Evolutionary conservation across 371 early-diverging fungal genomes (phyloP), one percentile per base, ranked within the genome.

Genomic region (Mucor lusitanicus): DNA sequence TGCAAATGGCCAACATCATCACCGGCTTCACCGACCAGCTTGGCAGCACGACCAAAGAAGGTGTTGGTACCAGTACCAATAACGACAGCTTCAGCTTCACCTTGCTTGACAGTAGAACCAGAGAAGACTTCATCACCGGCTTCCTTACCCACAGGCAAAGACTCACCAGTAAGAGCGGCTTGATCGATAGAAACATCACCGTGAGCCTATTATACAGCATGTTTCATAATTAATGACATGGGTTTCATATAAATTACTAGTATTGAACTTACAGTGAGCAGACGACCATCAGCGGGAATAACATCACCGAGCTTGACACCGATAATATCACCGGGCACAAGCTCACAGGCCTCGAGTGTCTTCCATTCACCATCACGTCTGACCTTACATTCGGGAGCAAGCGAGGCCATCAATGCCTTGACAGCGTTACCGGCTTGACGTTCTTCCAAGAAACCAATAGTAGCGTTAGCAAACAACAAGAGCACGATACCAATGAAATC

Each of bases 1-100:
- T 97, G 95, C 80, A 97, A 88, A 57, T 95, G 97, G n/a, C 95
- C 92, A 69, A 89, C 86, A 75, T 94, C 94, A 67, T 92, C 90
- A 65, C 88, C 88, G 63, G 92, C 89, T 67, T 87, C 82, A 44
- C 90, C 86, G 40, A 95, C 94, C 25, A 92, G 87, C 73, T 87
- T 84, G 70, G 94, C 94, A 65, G 95, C 95, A 69, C 90, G 90
- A 65, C 97, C 97, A 69, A 96, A 93, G 81, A 92, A 94, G 19
- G 97, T 96, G 75, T 90, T 88, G 59, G 84, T 60, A 32, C 96
- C 95, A 55, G 95, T 95, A 63, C 86, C 87, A 44, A 93, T 92
- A 66, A 95, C 93, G 32, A 95, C 85, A 53, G 94, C 96, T 74
- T 85, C 86, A 53, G 93, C 94, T 79, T 95, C 94, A 65, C 97